Conservation (phyloP, 352 stramenopile species). For the Globisporangium echinulatum region DNA sequence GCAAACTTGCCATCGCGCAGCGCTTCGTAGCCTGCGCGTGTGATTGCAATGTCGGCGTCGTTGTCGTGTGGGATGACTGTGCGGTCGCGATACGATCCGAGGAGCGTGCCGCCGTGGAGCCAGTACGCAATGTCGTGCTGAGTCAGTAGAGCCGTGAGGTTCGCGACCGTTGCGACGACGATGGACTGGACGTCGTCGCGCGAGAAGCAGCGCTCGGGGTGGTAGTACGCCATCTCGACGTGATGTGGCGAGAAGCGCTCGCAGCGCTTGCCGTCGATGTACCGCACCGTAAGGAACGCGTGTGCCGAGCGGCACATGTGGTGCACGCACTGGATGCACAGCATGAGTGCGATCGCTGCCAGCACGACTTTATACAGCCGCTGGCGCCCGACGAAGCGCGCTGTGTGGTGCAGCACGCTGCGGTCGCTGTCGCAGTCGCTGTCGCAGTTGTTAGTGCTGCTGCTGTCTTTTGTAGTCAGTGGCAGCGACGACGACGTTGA, state of each 20-base stretch:
- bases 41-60: slow-evolving; percentile 22
- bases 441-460: not conserved
- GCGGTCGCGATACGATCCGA: slow-evolving; percentile 20
- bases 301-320: slow-evolving; percentile 2
- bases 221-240: slow-evolving; percentile 10
- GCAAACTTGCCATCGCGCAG: slow-evolving; percentile 9
- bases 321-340: not conserved
- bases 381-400: slow-evolving; percentile 7
- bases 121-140: slow-evolving; percentile 21
- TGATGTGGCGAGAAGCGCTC: slow-evolving; percentile 9
- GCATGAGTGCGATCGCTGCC: not conserved
- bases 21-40: slow-evolving; percentile 1
- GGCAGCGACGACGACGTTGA: slow-evolving; percentile 7
- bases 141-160: slow-evolving; percentile 11
- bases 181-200: slow-evolving; percentile 19
- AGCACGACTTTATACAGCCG: slow-evolving; percentile 11
- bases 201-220: slow-evolving; percentile 15
- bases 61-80: slow-evolving; percentile 21
- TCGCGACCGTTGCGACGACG: slow-evolving; percentile 16
- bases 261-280: slow-evolving; percentile 13
- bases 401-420: not conserved
- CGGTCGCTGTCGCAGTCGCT: not conserved
- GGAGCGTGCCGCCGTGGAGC: slow-evolving; percentile 22
- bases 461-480: not conserved
- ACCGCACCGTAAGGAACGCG: slow-evolving; percentile 10